Percentiles rank a stretch among this genome's conserved stretches.
Evolutionary conservation across 148 eudicot species (phyloP).

Genomic region (Rhododendron griersonianum): DNA sequence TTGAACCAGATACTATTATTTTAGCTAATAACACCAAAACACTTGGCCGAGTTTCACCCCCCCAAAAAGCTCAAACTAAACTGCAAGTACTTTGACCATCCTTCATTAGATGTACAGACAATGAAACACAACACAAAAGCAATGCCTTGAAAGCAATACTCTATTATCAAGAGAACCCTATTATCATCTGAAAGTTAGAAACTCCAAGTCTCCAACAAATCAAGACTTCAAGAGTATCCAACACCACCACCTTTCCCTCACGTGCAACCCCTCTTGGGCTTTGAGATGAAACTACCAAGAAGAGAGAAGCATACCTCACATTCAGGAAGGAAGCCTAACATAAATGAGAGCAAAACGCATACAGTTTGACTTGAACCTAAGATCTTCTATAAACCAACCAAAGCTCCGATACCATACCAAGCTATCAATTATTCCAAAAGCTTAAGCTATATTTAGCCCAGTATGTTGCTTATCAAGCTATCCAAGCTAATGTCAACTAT

Average conservation of each 20-base stretch:
- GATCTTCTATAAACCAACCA: not conserved
- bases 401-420: not conserved
- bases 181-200: not conserved
- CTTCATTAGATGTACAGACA: not conserved
- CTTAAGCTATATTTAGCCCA: not conserved
- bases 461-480: not conserved
- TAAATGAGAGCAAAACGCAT: not conserved
- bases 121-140: not conserved
- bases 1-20: not conserved
- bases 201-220: not conserved
- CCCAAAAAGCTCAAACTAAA: not conserved
- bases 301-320: not conserved
- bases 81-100: not conserved
- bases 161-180: not conserved
- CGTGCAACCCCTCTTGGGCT: not conserved
- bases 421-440: not conserved
- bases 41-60: not conserved
- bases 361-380: not conserved
- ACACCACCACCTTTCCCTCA: not conserved
- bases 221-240: not conserved
- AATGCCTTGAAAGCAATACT: not conserved
- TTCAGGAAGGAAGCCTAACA: not conserved
- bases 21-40: not conserved
- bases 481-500: not conserved
- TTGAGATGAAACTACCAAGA: not conserved